Evolutionary conservation across 2,329 filamentous ascomycete genomes (phyloP), one percentile per base, ranked within the genome.

Genomic region (Plectosphaerella cucumerina): DNA sequence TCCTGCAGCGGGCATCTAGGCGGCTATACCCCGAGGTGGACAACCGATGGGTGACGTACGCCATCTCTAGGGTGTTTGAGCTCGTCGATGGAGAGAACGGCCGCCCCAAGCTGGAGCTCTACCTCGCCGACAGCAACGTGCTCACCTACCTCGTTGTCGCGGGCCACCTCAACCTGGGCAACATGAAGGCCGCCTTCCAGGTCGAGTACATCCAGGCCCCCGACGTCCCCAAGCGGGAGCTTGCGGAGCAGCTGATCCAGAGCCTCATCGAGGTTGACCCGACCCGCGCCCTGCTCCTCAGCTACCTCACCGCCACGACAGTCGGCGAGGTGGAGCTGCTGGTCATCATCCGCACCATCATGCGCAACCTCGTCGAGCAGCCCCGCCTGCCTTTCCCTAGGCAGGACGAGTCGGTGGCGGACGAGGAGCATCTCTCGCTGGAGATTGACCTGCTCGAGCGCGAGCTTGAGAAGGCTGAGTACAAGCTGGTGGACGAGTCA

Each of bases 381-480:
- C 55, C 55, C 5, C 55, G 54, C 47, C 49, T 55, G 18, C 44
- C 57, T 26, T 50, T 51, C n/a, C 52, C 55, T 22, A 53, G 50
- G n/a, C 52, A 50, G 5, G 52, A 54, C 20, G 50, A 45, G 14
- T 15, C 42, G 3, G 62, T 56, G 4, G 64, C 65, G 33, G 64
- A 68, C 26, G 53, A 60, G 1, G 47, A 48, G 5, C 59, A 68
- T 10, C 71, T 73, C 55, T 74, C 68, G 56, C 76, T 74, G 74
- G 78, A 84, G 56, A 72, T 87, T 41, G 82, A 84, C 52, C 73
- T 80, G 50, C 73, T 84, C 0, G 81, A 86, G 60, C 72, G 82
- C 39, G 85, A 89, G 61, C 76, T 92, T 45, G 78, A 85, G 49
- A 75, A 84, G 52, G 87, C 86, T 4, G 78, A 89, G 54, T 82